Evolutionary conservation across 208 protist species (phyloP), one percentile per base, ranked within the genome.

Genomic region (Crithidia brevicula): DNA sequence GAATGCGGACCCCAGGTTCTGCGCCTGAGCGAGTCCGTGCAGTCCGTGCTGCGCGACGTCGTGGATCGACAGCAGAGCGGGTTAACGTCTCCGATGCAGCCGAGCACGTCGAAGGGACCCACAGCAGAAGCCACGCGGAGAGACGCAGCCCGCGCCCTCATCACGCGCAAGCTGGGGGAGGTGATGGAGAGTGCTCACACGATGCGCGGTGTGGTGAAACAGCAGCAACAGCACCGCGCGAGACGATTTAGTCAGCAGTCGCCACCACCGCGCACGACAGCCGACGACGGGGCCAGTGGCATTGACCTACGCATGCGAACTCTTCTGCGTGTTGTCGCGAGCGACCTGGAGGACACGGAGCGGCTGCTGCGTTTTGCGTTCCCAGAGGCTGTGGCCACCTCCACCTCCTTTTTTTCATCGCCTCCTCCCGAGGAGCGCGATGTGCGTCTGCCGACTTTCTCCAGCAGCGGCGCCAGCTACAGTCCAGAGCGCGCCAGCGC

Each of bases 331-430:
- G 58, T 74, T 6, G 46, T 63, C 28, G 20, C 49, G 16, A 70
- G 78, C 45, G 82, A 75, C 47, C 45, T 87, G 0, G 69, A 79
- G 10, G 81, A 87, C 42, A 77, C 71, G 53, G 59, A 87, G 67
- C 77, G 68, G 28, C 58, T 87, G n/a, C 62, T 87, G 38, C 73
- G 74, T 11, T 74, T 82, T 50, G 70, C 67, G 22, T 87, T 77
- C 57, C 70, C 65, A 15, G 52, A 68, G 5, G 52, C 65, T 38
- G 8, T 22, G 28, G 28, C 28, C 13, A 16, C 11, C 20, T 16
- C 50, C 25, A 13, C 47, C 16, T 9, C 43, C 25, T 8, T 23
- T n/a, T 34, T 20, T 28, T 30, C 34, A 9, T 46, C 61, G 16
- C 45, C 60, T 10, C 15, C 38, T 16, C 15, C 3, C 16, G 25